A percentile compares a stretch with the other conserved stretches of the same genome.
phyloP scores from a whole-genome alignment of 192 early-diverging fungal species.

The Bifiguratus adelaidae region DNA sequence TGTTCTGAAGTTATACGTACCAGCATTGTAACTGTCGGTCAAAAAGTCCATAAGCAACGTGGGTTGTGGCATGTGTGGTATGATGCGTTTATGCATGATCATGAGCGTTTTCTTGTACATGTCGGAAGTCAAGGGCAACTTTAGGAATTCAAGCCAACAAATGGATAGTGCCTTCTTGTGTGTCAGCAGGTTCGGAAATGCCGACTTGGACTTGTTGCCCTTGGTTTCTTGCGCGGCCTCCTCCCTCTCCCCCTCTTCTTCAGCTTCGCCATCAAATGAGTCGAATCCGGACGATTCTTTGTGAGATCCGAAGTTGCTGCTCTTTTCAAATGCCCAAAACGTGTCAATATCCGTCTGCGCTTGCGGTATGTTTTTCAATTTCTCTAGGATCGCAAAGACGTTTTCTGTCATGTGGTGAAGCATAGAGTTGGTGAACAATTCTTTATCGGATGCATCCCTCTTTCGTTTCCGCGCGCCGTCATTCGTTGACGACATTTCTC shows the following conservation, averaged over 20 bases:
- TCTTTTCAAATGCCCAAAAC: slow-evolving; percentile 59
- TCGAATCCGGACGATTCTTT: neutral
- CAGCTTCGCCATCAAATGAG: neutral
- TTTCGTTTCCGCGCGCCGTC: slow-evolving; percentile 13
- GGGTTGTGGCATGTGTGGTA: slow-evolving; percentile 77
- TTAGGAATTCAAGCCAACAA: slow-evolving; percentile 65
- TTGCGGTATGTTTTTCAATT: slow-evolving; percentile 46
- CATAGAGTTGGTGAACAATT: too few relatives aligned
- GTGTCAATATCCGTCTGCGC: slow-evolving; percentile 37
- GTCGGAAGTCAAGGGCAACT: slow-evolving; percentile 51
- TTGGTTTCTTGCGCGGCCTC: slow-evolving; percentile 11
- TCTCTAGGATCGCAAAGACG: slow-evolving; percentile 44
- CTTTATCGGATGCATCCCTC: too few relatives aligned
- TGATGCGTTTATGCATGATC: slow-evolving; percentile 77
- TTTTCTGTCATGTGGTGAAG: slow-evolving; percentile 45
- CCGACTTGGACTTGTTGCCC: slow-evolving; percentile 7
- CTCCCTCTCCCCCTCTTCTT: slow-evolving; percentile 2
- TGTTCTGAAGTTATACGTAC: slow-evolving; percentile 14
- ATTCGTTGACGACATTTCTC: too few relatives aligned
- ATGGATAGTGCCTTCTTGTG: slow-evolving; percentile 68
- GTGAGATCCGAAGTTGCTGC: neutral
- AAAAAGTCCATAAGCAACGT: slow-evolving; percentile 86
- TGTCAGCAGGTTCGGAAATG: slow-evolving; percentile 29
- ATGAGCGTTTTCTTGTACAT: slow-evolving; percentile 77
- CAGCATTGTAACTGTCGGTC: slow-evolving; percentile 77